A percentile compares a stretch with the other conserved stretches of the same genome.
Evolutionary conservation across 2,329 filamentous ascomycete species (phyloP).

Genomic region (Trichophyton schoenleinii): DNA sequence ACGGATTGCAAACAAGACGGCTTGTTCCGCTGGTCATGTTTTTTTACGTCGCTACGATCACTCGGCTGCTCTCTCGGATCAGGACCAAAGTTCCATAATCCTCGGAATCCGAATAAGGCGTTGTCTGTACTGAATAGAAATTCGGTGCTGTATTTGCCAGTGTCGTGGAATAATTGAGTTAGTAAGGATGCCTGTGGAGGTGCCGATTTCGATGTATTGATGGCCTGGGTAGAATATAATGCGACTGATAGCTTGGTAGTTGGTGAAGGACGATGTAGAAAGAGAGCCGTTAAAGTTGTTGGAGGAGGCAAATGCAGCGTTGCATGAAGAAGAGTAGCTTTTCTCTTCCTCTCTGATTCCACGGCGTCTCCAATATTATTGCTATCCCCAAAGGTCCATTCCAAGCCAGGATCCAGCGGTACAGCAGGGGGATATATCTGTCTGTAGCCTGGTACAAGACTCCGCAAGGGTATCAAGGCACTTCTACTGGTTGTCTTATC

Average conservation of each 20-base stretch:
- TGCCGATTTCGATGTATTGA: conserved; percentile 31
- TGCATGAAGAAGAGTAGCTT: conserved; percentile 32
- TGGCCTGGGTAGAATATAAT: conserved; percentile 30
- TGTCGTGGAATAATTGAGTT: conserved; percentile 52
- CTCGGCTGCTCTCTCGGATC: conserved; percentile 34
- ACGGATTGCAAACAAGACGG: conserved; percentile 45
- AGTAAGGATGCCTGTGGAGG: conserved; percentile 36
- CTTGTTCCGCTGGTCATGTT: conserved; percentile 10
- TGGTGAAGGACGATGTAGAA: conserved; percentile 64
- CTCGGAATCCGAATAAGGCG: conserved; percentile 71
- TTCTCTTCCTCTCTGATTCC: conserved; percentile 15
- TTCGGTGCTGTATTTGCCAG: conserved; percentile 76
- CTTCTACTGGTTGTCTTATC: conserved; percentile 54
- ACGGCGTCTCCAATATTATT: not conserved
- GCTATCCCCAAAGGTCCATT: not conserved
- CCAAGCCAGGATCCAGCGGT: conserved; percentile 16
- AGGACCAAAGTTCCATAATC: conserved; percentile 86
- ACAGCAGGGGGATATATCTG: conserved; percentile 47
- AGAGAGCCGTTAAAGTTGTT: conserved; percentile 74
- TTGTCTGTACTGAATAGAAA: conserved; percentile 88
- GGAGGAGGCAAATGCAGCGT: conserved; percentile 47
- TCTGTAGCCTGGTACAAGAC: conserved; percentile 70
- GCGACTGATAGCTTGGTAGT: conserved; percentile 69
- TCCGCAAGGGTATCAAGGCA: conserved; percentile 60
- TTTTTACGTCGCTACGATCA: not conserved